These are phyloP conservation scores for Leccinum uliginosum DNA, from an alignment of 768 basidiomycete genomes.

Conservation along the genomic window DNA sequence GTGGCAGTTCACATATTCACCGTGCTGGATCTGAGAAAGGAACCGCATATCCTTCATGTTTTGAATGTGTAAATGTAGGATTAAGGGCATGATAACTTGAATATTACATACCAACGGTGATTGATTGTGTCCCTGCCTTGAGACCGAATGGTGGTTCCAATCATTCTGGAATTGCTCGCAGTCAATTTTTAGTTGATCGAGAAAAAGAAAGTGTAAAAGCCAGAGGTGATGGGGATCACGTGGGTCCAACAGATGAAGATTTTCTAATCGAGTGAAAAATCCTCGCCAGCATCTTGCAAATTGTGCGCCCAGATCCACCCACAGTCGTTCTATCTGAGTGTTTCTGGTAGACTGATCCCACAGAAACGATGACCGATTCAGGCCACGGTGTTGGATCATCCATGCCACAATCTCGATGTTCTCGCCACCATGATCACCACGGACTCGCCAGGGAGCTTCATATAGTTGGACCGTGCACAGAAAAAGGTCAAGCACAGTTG, in stretches of 20 bases:
- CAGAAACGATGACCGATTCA: conserved; percentile 23
- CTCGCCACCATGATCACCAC: conserved; percentile 28
- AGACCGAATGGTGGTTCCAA: conserved; percentile 40
- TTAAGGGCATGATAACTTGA: too few relatives aligned
- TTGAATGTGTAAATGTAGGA: too few relatives aligned
- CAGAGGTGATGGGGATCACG: conserved; percentile 6
- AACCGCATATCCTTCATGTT: conserved; percentile 5
- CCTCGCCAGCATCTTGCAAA: too few relatives aligned
- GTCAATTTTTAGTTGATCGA: conserved; percentile 35
- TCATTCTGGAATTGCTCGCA: conserved; percentile 30
- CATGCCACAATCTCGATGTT: conserved; percentile 26
- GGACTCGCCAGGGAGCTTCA: conserved; percentile 21
- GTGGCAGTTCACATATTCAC: too few relatives aligned
- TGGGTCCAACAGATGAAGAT: too few relatives aligned
- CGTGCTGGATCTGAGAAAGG: too few relatives aligned
- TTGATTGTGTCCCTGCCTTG: neutral
- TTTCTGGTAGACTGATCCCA: conserved; percentile 39
- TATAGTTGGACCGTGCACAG: conserved; percentile 6
- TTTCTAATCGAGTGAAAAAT: too few relatives aligned
- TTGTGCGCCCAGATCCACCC: conserved; percentile 23
- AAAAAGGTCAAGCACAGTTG: conserved; percentile 25
- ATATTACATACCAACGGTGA: neutral
- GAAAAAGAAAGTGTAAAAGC: conserved; percentile 41
- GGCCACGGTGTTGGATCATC: conserved; percentile 27
- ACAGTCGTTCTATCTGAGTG: conserved; percentile 40